Evolutionary conservation across 306 rosid genomes (phyloP).

Genomic region (Corylus americana): DNA sequence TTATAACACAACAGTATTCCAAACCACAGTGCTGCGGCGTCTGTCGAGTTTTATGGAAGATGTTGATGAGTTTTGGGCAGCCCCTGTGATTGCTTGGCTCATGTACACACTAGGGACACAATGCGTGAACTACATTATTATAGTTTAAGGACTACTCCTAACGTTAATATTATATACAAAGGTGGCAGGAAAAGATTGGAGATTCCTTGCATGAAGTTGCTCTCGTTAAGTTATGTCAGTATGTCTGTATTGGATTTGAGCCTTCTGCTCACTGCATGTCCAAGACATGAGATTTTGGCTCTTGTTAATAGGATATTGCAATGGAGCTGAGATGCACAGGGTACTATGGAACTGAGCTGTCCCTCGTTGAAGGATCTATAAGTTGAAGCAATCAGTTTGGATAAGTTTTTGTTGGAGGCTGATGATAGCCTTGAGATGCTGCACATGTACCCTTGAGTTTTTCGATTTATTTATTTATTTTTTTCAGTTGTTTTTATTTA

Average conservation of each 20-base stretch:
- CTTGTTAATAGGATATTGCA: conserved; percentile 64
- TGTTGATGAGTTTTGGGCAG: conserved; percentile 67
- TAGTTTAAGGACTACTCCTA: conserved; percentile 62
- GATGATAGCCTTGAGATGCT: conserved; percentile 49
- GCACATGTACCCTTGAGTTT: conserved; percentile 46
- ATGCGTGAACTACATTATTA: conserved; percentile 55
- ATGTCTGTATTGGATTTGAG: conserved; percentile 76
- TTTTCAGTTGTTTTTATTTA: no score
- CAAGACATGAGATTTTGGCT: conserved; percentile 54
- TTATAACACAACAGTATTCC: conserved; percentile 83
- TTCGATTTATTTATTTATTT: conserved; percentile 18
- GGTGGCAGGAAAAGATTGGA: conserved; percentile 72
- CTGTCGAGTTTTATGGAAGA: conserved; percentile 75
- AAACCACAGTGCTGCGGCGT: conserved; percentile 63
- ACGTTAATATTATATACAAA: conserved; percentile 62
- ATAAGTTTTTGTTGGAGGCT: conserved; percentile 54
- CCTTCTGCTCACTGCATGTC: conserved; percentile 68
- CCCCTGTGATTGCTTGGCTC: conserved; percentile 79
- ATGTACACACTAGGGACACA: conserved; percentile 76
- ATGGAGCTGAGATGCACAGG: conserved; percentile 55
- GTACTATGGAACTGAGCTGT: conserved; percentile 57
- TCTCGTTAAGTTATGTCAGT: conserved; percentile 57
- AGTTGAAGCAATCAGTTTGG: conserved; percentile 66
- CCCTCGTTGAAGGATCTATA: conserved; percentile 64
- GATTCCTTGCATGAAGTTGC: conserved; percentile 70